Base-by-base conservation (phyloP, 768 basidiomycete genomes). In the Pleurotus platypus region DNA sequence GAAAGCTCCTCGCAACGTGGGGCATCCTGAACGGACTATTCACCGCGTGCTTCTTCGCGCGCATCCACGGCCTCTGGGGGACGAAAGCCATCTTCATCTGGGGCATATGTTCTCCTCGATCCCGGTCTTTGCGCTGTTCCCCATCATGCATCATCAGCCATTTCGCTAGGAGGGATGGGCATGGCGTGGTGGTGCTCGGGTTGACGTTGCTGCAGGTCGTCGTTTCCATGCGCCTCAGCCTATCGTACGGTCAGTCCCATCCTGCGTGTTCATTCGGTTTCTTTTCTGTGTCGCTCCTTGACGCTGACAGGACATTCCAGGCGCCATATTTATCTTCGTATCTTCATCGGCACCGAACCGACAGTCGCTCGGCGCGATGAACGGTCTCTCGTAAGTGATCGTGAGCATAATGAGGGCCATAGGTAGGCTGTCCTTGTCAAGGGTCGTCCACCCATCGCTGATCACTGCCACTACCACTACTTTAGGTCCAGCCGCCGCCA, bases 21-120 rank as follows among this genome's bases (percentile, higher is more conserved):
- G 85, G 85, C 4, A 61, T 86, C 20, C 57, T 75, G 27, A 85
- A 81, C 58, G 82, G 80, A 9, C 40, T 80, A 30, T 75, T 82
- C 64, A 84, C 85, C 67, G 69, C 79, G 0, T 73, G 80, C 61
- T 75, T 77, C 67, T 85, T 86, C 60, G 75, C 79, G 2, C 66
- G 70, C 27, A 60, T 84, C 24, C 79, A 85, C 38, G 73, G 79
- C 48, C 71, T 78, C 3, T 78, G 80, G 43, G 86, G 86, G 8
- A 73, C 78, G 46, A 86, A 83, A 68, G 65, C 57, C 5, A 71
- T 84, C 18, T 86, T 79, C 62, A 62, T 78, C 26, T 49, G 63
- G 8, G 75, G 81, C 9, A 20, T 20, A 20, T 20, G 20, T 61
- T 86, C 30, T 68, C 72, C 11, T 73, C 74, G 24, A 54, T 84